Evolutionary conservation across 495 filamentous ascomycete genomes (phyloP), one percentile per base, ranked within the genome.

Genomic region (Hamigera avellanea): DNA sequence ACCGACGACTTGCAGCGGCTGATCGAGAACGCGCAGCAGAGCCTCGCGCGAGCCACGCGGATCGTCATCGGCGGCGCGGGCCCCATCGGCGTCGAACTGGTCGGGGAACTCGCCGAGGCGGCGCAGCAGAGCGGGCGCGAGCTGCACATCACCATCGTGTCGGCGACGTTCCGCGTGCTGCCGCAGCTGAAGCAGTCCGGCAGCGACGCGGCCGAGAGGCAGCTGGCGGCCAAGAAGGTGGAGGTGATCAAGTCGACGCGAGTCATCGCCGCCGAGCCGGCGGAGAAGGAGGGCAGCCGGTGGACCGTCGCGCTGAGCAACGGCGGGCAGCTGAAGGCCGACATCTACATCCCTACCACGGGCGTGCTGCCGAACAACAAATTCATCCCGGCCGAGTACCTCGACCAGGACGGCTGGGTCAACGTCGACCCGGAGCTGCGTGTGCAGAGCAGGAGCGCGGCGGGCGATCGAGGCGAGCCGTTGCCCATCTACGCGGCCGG

Each of bases 61-160:
- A 75, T 87, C 38, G 69, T 80, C 3, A 54, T 84, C 29, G 76
- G 64, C 5, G 84, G 84, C 19, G 83, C 66, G 0, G 84, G 84
- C 0, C 58, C 75, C 3, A 73, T 80, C 2, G 83, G 79, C 8
- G 68, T 85, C 29, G 78, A 83, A 43, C 40, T 75, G 1, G 67
- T 69, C 1, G 79, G 66, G 23, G 80, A 83, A 53, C 47, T 80
- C 14, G 72, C 64, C 4, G 64, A 69, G 14, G 62, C 62, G 30
- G 65, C 52, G 2, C 51, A 58, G 26, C 56, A 64, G 41, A 63
- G 54, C 31, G 57, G 53, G 13, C 41, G 32, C 8, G 52, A 67
- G 33, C 53, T 64, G 12, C 50, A 46, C 2, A 54, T 78, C 43
- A 72, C 67, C 1, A 46, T 75, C 14, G 42, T 77, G 19, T 56